Conservation (phyloP, 257 asterid species). For the Salvia miltiorrhiza region DNA sequence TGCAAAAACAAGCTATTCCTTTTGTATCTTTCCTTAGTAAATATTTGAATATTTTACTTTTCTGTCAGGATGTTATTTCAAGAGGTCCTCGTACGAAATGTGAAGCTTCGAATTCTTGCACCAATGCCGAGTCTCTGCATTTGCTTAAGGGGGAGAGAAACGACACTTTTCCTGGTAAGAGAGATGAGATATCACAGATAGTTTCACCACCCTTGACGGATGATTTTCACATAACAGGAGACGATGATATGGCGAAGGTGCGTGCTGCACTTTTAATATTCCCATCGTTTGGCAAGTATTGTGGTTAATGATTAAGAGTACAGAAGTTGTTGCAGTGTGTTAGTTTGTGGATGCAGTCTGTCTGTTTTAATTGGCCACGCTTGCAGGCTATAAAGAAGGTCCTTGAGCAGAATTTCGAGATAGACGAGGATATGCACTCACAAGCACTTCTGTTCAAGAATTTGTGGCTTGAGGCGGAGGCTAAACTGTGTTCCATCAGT, state of each 20-base stretch:
- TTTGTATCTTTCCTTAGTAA: constrained; percentile 3
- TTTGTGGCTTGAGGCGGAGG: constrained; percentile 97
- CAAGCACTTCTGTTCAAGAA: constrained; percentile 69
- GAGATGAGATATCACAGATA: constrained; percentile 32
- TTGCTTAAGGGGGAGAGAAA: constrained; percentile 24
- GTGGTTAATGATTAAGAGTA: background rate
- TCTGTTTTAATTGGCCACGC: constrained; percentile 14
- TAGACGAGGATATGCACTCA: constrained; percentile 51
- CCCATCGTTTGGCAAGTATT: background rate
- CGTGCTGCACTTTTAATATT: constrained; percentile 10
- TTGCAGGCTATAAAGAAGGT: constrained; percentile 74
- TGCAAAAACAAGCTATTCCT: constrained; percentile 5
- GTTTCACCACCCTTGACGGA: constrained; percentile 32
- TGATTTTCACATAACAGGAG: constrained; percentile 39
- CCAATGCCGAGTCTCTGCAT: constrained; percentile 27
- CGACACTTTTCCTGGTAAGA: constrained; percentile 29
- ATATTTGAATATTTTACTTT: background rate
- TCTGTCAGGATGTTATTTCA: constrained; percentile 39
- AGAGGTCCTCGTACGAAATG: constrained; percentile 26
- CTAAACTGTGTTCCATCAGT: constrained; percentile 71
- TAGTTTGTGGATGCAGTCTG: background rate
- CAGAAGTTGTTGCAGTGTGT: background rate
- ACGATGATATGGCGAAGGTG: constrained; percentile 63
- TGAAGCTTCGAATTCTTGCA: constrained; percentile 23
- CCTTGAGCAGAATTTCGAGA: constrained; percentile 67